These are phyloP conservation scores for Rubia yunnanensis DNA, from an alignment of 257 asterid species.

Conservation along the genomic window DNA sequence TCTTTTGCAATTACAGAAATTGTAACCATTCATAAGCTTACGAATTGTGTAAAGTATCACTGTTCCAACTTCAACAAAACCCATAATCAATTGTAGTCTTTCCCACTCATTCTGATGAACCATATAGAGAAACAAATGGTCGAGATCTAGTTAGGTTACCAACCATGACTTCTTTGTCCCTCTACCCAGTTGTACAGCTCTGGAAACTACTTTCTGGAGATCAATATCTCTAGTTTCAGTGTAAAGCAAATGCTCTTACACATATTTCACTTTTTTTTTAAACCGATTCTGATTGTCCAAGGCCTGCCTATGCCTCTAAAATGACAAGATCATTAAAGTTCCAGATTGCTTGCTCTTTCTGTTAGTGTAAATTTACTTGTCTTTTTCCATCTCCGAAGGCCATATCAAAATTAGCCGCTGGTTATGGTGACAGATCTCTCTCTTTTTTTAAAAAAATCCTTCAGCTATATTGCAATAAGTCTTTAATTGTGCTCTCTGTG, in stretches of 20 bases:
- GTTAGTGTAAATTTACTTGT: background rate
- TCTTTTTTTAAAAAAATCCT: background rate
- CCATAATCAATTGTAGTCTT: background rate
- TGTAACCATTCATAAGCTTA: background rate
- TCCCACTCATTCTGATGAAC: background rate
- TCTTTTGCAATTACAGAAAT: background rate
- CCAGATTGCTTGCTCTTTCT: background rate
- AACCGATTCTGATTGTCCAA: background rate
- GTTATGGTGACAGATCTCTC: background rate
- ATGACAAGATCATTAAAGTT: background rate
- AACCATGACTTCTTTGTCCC: background rate
- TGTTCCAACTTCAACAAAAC: background rate
- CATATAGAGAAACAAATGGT: background rate
- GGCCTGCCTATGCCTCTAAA: background rate
- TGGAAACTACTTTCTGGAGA: too few species aligned
- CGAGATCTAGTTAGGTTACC: background rate
- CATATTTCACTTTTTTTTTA: background rate
- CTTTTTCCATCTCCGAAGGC: background rate
- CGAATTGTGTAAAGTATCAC: background rate
- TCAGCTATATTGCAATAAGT: background rate
- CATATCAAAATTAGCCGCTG: background rate
- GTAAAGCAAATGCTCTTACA: background rate
- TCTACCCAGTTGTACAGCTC: background rate
- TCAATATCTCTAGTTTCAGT: background rate
- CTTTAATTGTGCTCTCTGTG: background rate